Percentiles rank a stretch among this genome's conserved stretches.
phyloP scores from a whole-genome alignment of 495 filamentous ascomycete species.

The Filosporella fistucella region DNA sequence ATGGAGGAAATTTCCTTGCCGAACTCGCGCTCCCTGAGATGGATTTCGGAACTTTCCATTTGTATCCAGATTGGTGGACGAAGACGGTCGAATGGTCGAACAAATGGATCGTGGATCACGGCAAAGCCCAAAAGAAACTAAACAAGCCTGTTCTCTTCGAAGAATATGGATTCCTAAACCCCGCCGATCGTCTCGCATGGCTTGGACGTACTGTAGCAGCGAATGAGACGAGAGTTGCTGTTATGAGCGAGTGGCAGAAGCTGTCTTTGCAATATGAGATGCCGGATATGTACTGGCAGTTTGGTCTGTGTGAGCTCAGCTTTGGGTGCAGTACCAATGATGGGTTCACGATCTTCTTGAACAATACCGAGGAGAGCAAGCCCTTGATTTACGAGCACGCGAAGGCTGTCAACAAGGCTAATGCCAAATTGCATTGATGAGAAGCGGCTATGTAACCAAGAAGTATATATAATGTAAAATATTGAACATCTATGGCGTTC shows the following conservation, averaged over 20 bases:
- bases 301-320: slow-evolving; percentile 47
- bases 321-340: slow-evolving; percentile 55
- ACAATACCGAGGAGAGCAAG: slow-evolving; percentile 21
- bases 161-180: slow-evolving; percentile 41
- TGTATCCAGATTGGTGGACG: slow-evolving; percentile 47
- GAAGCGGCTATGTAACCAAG: too few relatives aligned
- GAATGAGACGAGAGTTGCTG: slow-evolving; percentile 35
- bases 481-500: too few relatives aligned
- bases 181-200: slow-evolving; percentile 31
- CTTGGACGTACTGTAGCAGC: slow-evolving; percentile 31
- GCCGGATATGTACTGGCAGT: slow-evolving; percentile 64
- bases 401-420: slow-evolving; percentile 19
- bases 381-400: slow-evolving; percentile 21
- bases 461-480: too few relatives aligned
- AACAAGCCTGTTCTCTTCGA: slow-evolving; percentile 61
- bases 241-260: slow-evolving; percentile 55
- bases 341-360: slow-evolving; percentile 47
- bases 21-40: slow-evolving; percentile 45
- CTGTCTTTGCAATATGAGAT: slow-evolving; percentile 48
- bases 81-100: slow-evolving; percentile 36
- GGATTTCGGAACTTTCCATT: slow-evolving; percentile 62
- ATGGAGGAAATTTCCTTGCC: slow-evolving; percentile 53
- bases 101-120: slow-evolving; percentile 56
- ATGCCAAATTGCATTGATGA: slow-evolving; percentile 2
- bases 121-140: slow-evolving; percentile 43